A percentile compares a stretch with the other conserved stretches of the same genome.
Conservation (phyloP, 129 eudicot species). For the Gnaphalium uliginosum region DNA sequence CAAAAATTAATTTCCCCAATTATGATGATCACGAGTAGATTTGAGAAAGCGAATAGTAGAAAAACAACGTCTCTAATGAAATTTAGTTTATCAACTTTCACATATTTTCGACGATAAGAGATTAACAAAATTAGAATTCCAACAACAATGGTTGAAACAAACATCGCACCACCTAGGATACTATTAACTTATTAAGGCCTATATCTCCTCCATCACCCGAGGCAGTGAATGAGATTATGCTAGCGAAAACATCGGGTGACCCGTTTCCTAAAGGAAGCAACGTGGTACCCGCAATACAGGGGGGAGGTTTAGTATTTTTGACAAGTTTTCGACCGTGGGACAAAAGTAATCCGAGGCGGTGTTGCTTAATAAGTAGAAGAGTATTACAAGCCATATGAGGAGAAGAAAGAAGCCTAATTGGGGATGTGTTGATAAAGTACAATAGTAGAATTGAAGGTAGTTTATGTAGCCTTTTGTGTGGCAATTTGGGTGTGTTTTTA, state of each 20-base stretch:
- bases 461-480: conserved; percentile 56
- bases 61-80: conserved; percentile 60
- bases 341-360: conserved; percentile 66
- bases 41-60: conserved; percentile 45
- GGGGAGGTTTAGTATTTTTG: conserved; percentile 46
- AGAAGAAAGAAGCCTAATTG: conserved; percentile 41
- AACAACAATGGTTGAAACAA: conserved; percentile 57
- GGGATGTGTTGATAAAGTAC: conserved; percentile 38
- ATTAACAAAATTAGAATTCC: conserved; percentile 48
- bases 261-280: conserved; percentile 79
- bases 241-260: conserved; percentile 59
- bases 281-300: conserved; percentile 71
- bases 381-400: conserved; percentile 49
- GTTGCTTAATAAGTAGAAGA: conserved; percentile 57
- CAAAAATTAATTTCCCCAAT: conserved; percentile 41
- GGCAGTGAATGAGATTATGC: conserved; percentile 53
- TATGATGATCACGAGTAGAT: conserved; percentile 39
- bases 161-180: conserved; percentile 68
- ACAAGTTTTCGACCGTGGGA: conserved; percentile 53
- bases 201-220: conserved; percentile 47
- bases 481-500: conserved; percentile 43
- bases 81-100: conserved; percentile 40
- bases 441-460: conserved; percentile 55
- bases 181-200: conserved; percentile 72
- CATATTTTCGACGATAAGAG: conserved; percentile 16